Evolutionary conservation across 257 asterid species (phyloP).

Genomic region (Forsythia suspensa): DNA sequence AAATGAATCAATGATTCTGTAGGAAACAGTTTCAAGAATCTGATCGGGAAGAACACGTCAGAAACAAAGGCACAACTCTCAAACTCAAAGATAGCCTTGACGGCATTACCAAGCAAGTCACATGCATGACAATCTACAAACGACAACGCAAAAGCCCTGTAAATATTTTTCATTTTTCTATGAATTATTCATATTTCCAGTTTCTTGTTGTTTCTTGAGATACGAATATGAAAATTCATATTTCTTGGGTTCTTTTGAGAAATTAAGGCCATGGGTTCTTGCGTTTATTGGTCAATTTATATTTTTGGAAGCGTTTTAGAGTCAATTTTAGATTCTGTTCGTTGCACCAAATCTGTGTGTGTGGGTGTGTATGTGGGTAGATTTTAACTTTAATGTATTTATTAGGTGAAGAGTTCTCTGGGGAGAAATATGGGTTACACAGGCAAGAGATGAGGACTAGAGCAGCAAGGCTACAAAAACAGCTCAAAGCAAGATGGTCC

Average conservation of each 20-base stretch:
- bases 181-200: neutral
- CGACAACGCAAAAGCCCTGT: constrained; percentile 46
- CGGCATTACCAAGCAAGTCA: constrained; percentile 33
- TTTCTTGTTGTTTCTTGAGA: neutral
- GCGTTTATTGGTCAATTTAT: neutral
- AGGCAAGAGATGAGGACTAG: constrained; percentile 64
- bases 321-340: neutral
- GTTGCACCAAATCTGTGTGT: neutral
- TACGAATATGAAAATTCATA: neutral
- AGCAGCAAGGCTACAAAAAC: constrained; percentile 70
- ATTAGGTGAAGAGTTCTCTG: constrained; percentile 47
- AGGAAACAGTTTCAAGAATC: constrained; percentile 47
- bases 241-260: neutral
- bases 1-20: constrained; percentile 5
- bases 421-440: constrained; percentile 61
- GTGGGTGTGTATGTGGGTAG: neutral
- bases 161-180: neutral
- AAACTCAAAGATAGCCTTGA: constrained; percentile 17
- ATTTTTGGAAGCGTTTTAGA: neutral
- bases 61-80: constrained; percentile 20
- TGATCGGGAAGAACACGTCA: constrained; percentile 21
- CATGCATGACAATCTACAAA: constrained; percentile 42
- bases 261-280: constrained; percentile 17
- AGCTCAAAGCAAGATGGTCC: constrained; percentile 67
- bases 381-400: neutral